Conservation (phyloP, 441 rosid genomes). For the Macaranga tanarius region DNA sequence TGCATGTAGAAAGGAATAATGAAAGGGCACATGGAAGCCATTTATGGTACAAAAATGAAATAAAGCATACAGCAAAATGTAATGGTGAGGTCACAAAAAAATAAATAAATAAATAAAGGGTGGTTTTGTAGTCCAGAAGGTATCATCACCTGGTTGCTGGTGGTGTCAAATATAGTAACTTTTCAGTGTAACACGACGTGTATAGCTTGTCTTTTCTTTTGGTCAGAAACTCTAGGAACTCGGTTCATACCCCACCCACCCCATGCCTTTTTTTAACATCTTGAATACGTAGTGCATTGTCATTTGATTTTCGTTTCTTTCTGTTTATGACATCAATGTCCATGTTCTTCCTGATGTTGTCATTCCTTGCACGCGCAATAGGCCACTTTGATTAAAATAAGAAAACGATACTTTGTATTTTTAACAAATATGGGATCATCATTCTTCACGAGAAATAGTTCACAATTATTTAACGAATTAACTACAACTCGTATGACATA, state of each 20-base stretch:
- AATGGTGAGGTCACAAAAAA: neutral
- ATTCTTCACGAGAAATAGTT: too few relatives aligned
- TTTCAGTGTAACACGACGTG: slow-evolving; percentile 3
- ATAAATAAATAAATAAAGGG: neutral
- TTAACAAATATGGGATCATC: too few relatives aligned
- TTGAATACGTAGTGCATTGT: neutral
- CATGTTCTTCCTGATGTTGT: too few relatives aligned
- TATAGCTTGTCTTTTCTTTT: slow-evolving; percentile 8
- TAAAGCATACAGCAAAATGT: slow-evolving; percentile 11
- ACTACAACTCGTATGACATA: too few relatives aligned
- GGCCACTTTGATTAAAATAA: too few relatives aligned
- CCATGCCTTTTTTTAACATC: neutral
- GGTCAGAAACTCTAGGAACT: neutral
- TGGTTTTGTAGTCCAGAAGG: slow-evolving; percentile 2
- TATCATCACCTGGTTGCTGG: neutral
- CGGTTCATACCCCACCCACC: neutral
- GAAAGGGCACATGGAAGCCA: slow-evolving; percentile 2
- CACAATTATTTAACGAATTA: too few relatives aligned
- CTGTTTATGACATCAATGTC: neutral
- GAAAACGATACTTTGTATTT: too few relatives aligned
- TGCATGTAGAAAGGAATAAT: slow-evolving; percentile 28
- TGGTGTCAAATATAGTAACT: neutral
- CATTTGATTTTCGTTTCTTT: neutral
- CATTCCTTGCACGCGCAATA: too few relatives aligned
- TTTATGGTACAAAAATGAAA: slow-evolving; percentile 11